Evolutionary conservation across 2,329 filamentous ascomycete genomes (phyloP).

Genomic region (Aspergillus felis): DNA sequence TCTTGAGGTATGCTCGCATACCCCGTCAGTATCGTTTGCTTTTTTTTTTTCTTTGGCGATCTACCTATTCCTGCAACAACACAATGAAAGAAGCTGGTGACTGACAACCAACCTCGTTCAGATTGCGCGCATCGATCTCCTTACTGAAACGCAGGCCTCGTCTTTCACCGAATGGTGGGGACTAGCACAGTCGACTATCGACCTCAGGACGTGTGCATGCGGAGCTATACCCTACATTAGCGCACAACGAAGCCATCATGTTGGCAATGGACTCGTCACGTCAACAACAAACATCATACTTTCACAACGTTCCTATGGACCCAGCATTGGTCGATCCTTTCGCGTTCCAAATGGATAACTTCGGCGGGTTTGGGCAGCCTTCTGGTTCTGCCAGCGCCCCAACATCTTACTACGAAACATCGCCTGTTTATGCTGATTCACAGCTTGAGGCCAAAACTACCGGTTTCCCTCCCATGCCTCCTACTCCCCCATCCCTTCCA

Average conservation of each 20-base stretch:
- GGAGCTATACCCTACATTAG: slow-evolving; percentile 15
- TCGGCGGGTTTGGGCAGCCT: slow-evolving; percentile 20
- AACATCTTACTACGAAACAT: slow-evolving; percentile 27
- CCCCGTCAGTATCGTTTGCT: not conserved
- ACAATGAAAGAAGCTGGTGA: slow-evolving; percentile 2
- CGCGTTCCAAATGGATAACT: slow-evolving; percentile 23
- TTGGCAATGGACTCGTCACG: slow-evolving; percentile 31
- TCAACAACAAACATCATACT: slow-evolving; percentile 28
- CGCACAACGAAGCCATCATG: slow-evolving; percentile 20
- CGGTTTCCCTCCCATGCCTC: slow-evolving; percentile 26
- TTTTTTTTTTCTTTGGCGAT: not conserved
- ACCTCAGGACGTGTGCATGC: slow-evolving; percentile 15
- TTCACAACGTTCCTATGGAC: slow-evolving; percentile 32
- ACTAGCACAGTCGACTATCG: slow-evolving; percentile 3
- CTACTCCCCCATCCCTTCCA: slow-evolving; percentile 32
- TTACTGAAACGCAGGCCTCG: slow-evolving; percentile 3
- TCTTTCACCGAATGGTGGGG: slow-evolving; percentile 2
- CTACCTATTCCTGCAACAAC: not conserved
- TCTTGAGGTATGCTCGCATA: not conserved
- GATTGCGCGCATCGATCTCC: slow-evolving; percentile 5
- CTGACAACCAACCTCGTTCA: slow-evolving; percentile 12
- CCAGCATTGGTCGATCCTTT: slow-evolving; percentile 29
- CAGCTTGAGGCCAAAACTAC: slow-evolving; percentile 22
- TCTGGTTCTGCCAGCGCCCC: slow-evolving; percentile 18
- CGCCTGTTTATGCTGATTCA: slow-evolving; percentile 23